These are phyloP conservation scores for Blastobotrys serpentis DNA, from an alignment of 1,139 yeast species.

Conservation along the genomic window DNA sequence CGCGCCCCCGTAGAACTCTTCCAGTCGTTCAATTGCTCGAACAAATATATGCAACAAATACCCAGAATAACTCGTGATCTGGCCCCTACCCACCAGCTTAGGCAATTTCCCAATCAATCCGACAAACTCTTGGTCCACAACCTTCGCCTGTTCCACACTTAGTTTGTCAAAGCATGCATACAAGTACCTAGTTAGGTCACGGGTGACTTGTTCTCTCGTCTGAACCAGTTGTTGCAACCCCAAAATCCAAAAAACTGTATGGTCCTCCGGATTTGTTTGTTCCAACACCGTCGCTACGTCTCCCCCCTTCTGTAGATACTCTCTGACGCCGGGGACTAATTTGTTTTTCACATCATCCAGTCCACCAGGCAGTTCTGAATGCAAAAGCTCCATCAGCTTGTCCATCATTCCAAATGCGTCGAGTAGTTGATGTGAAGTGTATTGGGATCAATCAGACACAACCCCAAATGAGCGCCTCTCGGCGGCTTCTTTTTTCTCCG, in stretches of 20 bases:
- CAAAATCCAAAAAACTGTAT: conserved; percentile 1
- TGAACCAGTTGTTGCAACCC: neutral
- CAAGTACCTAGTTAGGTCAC: neutral
- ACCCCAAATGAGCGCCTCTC: too few species aligned
- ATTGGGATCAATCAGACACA: too few species aligned
- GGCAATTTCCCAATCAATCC: neutral
- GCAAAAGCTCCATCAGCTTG: neutral
- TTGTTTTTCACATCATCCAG: neutral
- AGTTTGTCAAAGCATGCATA: conserved; percentile 5
- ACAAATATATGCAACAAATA: conserved; percentile 4
- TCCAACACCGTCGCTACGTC: conserved; percentile 5
- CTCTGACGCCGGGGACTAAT: neutral
- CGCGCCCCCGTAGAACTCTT: neutral
- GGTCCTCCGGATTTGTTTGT: conserved; percentile 8
- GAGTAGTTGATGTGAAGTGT: too few species aligned
- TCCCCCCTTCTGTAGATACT: neutral
- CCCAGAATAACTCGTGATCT: neutral
- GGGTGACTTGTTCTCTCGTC: neutral
- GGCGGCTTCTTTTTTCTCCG: neutral
- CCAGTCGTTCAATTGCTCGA: conserved; percentile 7
- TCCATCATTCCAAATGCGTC: neutral
- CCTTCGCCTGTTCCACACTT: neutral
- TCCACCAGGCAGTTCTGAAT: neutral
- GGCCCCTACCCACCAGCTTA: neutral
- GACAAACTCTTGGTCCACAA: conserved; percentile 2